Evolutionary conservation across 768 basidiomycete genomes (phyloP).

Genomic region (Trametopsis cervina): DNA sequence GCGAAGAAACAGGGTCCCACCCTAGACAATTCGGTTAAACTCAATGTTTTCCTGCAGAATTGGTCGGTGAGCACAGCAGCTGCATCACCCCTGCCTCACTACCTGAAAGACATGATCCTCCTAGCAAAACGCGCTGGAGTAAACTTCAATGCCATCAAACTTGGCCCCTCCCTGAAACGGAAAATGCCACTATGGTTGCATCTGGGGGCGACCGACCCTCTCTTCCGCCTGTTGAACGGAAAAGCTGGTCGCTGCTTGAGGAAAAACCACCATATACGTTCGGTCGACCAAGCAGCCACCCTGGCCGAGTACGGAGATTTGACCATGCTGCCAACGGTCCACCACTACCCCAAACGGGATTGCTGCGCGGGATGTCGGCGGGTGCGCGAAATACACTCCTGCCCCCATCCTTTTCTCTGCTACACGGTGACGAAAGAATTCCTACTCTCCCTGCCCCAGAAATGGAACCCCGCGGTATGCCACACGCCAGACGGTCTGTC

Average conservation of each 20-base stretch:
- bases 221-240: neutral
- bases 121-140: constrained; percentile 1
- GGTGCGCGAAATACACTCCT: no score
- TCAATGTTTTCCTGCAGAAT: constrained; percentile 3
- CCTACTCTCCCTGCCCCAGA: no score
- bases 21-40: neutral
- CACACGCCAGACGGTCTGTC: neutral
- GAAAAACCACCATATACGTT: neutral
- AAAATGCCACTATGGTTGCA: neutral
- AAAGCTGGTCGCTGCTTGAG: neutral
- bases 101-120: neutral
- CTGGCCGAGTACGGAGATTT: neutral
- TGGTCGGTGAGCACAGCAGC: neutral
- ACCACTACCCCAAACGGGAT: no score
- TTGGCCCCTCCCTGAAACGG: neutral
- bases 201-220: neutral
- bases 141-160: neutral
- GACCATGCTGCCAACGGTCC: no score
- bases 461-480: neutral
- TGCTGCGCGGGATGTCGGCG: no score
- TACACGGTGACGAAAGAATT: no score
- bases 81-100: neutral
- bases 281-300: neutral
- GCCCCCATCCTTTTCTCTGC: no score
- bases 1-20: neutral